These are phyloP conservation scores for Leccinum olivaceopallidum DNA, from an alignment of 768 basidiomycete genomes.

Conservation along the genomic window DNA sequence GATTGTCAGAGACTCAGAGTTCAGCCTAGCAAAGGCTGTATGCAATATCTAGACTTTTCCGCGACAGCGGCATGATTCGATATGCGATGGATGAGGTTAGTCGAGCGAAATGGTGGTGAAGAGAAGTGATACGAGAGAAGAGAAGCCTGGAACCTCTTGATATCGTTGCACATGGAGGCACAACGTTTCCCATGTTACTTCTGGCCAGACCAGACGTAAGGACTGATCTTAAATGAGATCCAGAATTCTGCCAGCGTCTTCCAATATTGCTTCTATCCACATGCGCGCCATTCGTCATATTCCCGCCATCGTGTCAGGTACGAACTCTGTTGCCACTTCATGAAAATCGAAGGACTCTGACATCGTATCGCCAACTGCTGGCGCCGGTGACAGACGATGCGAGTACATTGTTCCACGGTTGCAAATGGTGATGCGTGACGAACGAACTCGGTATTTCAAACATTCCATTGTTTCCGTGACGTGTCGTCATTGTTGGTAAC, in stretches of 20 bases:
- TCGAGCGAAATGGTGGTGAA: too few relatives aligned
- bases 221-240: neutral
- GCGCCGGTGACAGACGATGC: too few relatives aligned
- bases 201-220: neutral
- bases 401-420: too few relatives aligned
- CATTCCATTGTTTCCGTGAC: too few relatives aligned
- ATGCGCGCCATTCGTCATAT: neutral
- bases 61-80: too few relatives aligned
- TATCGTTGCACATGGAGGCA: neutral
- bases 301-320: neutral
- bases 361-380: neutral
- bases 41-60: too few relatives aligned
- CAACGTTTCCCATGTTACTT: neutral
- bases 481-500: neutral
- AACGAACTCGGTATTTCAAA: too few relatives aligned
- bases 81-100: slow-evolving; percentile 39
- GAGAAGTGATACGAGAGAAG: too few relatives aligned
- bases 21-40: too few relatives aligned
- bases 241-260: neutral
- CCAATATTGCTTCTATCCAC: neutral
- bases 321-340: neutral
- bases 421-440: too few relatives aligned
- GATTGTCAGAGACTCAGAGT: too few relatives aligned
- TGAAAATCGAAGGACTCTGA: neutral
- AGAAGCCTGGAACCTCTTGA: neutral